These are phyloP conservation scores for Diaporthe helianthi DNA, from an alignment of 2,329 filamentous ascomycete species.

Conservation along the genomic window DNA sequence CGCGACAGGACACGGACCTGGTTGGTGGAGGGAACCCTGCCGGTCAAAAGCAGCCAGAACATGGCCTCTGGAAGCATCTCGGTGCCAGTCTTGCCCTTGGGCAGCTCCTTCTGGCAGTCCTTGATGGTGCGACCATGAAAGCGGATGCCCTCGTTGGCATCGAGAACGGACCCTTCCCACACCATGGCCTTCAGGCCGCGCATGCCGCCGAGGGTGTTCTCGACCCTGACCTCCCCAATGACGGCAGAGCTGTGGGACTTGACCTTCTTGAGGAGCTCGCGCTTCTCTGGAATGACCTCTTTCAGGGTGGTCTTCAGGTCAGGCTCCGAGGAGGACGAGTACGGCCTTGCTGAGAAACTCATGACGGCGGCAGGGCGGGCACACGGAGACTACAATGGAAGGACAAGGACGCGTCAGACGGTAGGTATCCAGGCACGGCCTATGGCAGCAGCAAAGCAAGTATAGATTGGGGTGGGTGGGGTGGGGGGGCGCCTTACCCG, in stretches of 20 bases:
- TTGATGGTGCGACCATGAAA: conserved; percentile 99
- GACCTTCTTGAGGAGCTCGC: conserved; percentile 91
- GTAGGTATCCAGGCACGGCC: neutral
- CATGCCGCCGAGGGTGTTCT: conserved; percentile 96
- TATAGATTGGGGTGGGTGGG: too few species aligned
- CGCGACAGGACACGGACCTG: conserved; percentile 85
- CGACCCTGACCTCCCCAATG: conserved; percentile 91
- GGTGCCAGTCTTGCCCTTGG: conserved; percentile 89
- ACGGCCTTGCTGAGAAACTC: conserved; percentile 57
- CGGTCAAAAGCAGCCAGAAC: conserved; percentile 98
- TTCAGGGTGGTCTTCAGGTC: conserved; percentile 89
- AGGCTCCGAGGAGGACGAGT: conserved; percentile 79
- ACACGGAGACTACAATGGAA: conserved; percentile 40
- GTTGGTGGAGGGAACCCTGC: conserved; percentile 81
- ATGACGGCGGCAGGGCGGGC: conserved; percentile 36
- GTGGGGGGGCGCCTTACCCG: conserved; percentile 32
- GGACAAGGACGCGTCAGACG: neutral
- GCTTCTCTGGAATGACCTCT: conserved; percentile 86
- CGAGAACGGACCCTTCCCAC: conserved; percentile 97
- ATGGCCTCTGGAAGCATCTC: conserved; percentile 99
- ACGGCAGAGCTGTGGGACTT: conserved; percentile 84
- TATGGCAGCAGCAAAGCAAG: neutral
- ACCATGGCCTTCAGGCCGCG: conserved; percentile 97
- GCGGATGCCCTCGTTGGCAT: conserved; percentile 95
- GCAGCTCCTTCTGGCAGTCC: conserved; percentile 92